Conservation (phyloP, 148 eudicot species). For the Talinum fruticosum region DNA sequence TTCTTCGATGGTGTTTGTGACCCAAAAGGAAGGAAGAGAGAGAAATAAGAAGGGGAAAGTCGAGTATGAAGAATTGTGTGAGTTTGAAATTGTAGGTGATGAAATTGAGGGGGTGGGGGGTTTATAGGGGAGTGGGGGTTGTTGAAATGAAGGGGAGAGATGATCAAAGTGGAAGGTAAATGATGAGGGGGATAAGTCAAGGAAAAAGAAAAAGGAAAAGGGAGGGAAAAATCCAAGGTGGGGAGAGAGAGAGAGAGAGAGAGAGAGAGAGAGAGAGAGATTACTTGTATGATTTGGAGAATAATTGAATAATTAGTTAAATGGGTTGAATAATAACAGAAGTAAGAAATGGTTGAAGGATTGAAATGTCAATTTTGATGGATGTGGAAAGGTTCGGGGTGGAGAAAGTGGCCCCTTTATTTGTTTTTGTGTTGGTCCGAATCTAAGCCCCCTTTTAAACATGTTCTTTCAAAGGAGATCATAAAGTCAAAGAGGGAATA, state of each 20-base stretch:
- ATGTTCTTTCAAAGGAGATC: not conserved
- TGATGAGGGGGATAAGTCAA: not conserved
- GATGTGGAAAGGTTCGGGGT: not conserved
- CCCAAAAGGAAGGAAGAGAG: too few species aligned
- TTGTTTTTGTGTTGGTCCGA: not conserved
- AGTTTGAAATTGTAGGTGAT: not conserved
- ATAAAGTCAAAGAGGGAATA: not conserved
- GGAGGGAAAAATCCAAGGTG: not conserved
- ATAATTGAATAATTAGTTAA: not conserved
- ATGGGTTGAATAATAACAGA: not conserved
- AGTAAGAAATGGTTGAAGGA: not conserved
- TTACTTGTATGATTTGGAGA: not conserved
- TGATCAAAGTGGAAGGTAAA: not conserved
- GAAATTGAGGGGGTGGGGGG: not conserved
- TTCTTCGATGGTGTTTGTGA: too few species aligned
- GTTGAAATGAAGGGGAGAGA: not conserved
- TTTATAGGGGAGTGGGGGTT: not conserved
- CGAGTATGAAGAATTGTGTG: too few species aligned
- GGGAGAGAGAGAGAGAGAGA: not conserved
- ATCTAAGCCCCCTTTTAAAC: not conserved
- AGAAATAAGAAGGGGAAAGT: too few species aligned
- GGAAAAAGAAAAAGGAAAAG: not conserved
- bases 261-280: not conserved
- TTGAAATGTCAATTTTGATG: not conserved
- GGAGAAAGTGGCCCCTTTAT: too few species aligned